Conservation (phyloP, 2,329 filamentous ascomycete species). For the Penicillium paneum region DNA sequence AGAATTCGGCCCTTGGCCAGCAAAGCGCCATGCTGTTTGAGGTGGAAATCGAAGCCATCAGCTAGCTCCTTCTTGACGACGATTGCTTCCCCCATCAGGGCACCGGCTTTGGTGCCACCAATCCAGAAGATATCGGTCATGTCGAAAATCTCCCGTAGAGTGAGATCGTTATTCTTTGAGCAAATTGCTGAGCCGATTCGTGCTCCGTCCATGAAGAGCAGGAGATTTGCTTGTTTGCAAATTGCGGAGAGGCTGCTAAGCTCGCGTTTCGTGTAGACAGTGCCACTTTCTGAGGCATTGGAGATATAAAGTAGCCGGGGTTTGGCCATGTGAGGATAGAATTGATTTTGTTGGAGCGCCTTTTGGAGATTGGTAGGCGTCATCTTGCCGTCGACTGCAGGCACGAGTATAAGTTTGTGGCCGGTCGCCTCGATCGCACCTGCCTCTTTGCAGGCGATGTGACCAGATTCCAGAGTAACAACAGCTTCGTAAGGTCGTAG, state of each 20-base stretch:
- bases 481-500: slow-evolving; percentile 52
- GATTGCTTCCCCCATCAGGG: slow-evolving; percentile 51
- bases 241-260: slow-evolving; percentile 43
- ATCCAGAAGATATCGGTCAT: slow-evolving; percentile 56
- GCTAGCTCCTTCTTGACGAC: slow-evolving; percentile 48
- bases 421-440: slow-evolving; percentile 53
- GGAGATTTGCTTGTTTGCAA: slow-evolving; percentile 43
- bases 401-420: slow-evolving; percentile 52
- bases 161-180: slow-evolving; percentile 45
- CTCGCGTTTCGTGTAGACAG: slow-evolving; percentile 47
- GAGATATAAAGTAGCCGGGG: slow-evolving; percentile 53
- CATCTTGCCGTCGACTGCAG: slow-evolving; percentile 48
- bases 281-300: slow-evolving; percentile 52
- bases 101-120: slow-evolving; percentile 53
- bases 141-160: slow-evolving; percentile 45
- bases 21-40: slow-evolving; percentile 53
- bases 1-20: slow-evolving; percentile 51
- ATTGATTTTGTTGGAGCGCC: slow-evolving; percentile 49
- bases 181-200: slow-evolving; percentile 46
- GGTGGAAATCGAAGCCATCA: slow-evolving; percentile 50
- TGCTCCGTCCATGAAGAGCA: slow-evolving; percentile 51
- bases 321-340: slow-evolving; percentile 53
- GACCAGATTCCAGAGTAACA: slow-evolving; percentile 50
- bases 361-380: slow-evolving; percentile 44
- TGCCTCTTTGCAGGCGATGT: slow-evolving; percentile 51